These are phyloP conservation scores for Solanum neorickii DNA, from an alignment of 257 asterid genomes.

Conservation along the genomic window DNA sequence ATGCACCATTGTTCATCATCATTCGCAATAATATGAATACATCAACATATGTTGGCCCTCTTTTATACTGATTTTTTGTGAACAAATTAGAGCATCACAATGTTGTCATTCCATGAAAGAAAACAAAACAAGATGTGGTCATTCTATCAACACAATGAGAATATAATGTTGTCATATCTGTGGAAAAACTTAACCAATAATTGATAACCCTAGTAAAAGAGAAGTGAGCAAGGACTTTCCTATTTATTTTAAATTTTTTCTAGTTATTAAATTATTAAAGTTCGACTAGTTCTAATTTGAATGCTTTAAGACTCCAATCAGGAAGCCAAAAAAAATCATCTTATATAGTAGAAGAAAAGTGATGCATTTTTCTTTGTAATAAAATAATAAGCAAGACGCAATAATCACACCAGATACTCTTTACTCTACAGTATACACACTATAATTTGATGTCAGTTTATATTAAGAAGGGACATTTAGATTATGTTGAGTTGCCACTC, in stretches of 20 bases:
- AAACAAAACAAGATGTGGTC: conserved; percentile 14
- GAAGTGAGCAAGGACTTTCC: background rate
- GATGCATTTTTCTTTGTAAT: background rate
- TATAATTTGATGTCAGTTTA: background rate
- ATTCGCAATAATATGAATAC: background rate
- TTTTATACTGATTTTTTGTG: background rate
- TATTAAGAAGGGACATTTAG: background rate
- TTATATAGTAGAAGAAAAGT: background rate
- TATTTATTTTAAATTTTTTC: background rate
- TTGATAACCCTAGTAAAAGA: background rate
- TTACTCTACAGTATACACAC: background rate
- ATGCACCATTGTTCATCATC: background rate
- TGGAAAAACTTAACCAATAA: background rate
- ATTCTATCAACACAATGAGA: conserved; percentile 17
- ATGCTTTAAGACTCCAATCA: background rate
- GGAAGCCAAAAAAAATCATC: background rate
- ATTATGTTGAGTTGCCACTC: background rate
- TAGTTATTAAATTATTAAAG: background rate
- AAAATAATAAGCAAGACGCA: background rate
- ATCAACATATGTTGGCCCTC: background rate
- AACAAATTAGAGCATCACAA: background rate
- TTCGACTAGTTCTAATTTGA: background rate
- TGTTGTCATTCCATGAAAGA: background rate
- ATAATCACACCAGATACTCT: background rate
- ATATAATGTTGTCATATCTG: background rate